Conservation (phyloP, 1,139 yeast species). For the Scheffersomyces illinoinensis region DNA sequence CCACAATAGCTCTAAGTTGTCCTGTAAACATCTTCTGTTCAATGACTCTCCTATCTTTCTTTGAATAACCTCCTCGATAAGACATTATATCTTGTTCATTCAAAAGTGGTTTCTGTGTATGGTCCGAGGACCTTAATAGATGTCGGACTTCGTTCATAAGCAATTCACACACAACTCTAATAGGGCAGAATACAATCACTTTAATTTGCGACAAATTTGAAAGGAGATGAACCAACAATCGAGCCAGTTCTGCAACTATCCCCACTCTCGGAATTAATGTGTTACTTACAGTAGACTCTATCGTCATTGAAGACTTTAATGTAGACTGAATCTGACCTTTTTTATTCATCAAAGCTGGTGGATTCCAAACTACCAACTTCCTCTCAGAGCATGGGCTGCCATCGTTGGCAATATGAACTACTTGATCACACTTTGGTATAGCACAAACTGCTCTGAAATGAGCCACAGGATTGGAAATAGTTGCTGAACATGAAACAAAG, state of each 20-base stretch:
- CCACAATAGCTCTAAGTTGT: conserved; percentile 77
- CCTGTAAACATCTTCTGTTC: conserved; percentile 92
- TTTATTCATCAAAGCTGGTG: conserved; percentile 64
- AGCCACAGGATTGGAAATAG: conserved; percentile 67
- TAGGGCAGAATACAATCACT: conserved; percentile 87
- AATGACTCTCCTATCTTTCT: conserved; percentile 78
- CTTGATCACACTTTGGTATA: conserved; percentile 38
- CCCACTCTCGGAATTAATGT: conserved; percentile 55
- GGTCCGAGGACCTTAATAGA: conserved; percentile 14
- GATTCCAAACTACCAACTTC: conserved; percentile 79
- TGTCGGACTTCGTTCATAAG: conserved; percentile 78
- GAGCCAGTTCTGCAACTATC: conserved; percentile 75
- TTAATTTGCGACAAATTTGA: conserved; percentile 54
- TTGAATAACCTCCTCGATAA: conserved; percentile 92
- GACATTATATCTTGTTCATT: conserved; percentile 73
- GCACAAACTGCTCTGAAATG: conserved; percentile 80
- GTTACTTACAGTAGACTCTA: conserved; percentile 14
- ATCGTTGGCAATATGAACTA: conserved; percentile 64
- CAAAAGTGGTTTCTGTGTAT: conserved; percentile 2
- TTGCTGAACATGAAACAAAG: conserved; percentile 92
- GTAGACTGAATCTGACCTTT: conserved; percentile 43
- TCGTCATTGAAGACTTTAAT: conserved; percentile 4
- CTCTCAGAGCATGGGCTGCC: conserved; percentile 89
- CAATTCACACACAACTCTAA: conserved; percentile 81
- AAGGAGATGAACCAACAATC: conserved; percentile 62